These are phyloP conservation scores for Amaranthus tricolor DNA, from an alignment of 179 eudicot genomes.

Conservation along the genomic window DNA sequence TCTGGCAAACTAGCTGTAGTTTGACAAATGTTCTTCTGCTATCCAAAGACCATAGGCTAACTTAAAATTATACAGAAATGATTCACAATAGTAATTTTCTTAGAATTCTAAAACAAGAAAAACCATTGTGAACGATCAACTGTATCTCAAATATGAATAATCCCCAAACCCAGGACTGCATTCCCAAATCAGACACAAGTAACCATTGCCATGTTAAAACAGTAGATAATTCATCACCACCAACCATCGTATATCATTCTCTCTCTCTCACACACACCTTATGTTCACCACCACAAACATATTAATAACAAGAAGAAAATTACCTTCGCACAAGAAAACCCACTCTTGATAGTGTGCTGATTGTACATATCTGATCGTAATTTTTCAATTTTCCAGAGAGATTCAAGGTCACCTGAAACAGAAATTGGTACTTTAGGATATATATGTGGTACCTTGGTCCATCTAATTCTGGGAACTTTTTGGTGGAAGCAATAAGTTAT, in stretches of 20 bases:
- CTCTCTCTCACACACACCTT: not conserved
- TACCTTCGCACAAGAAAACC: constrained; percentile 92
- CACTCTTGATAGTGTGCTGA: constrained; percentile 65
- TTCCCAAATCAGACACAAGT: not conserved
- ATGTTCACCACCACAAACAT: not conserved
- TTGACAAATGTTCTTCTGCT: too few relatives aligned
- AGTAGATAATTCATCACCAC: not conserved
- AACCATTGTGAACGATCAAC: not conserved
- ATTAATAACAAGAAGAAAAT: not conserved
- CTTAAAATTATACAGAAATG: too few relatives aligned
- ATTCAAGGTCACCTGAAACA: constrained; percentile 67
- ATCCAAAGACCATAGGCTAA: too few relatives aligned
- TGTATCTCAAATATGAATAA: not conserved
- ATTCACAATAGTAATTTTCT: too few relatives aligned
- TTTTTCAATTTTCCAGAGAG: constrained; percentile 82
- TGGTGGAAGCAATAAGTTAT: not conserved
- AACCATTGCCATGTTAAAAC: too few relatives aligned
- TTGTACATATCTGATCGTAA: constrained; percentile 65
- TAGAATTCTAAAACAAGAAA: not conserved
- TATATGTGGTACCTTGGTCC: not conserved
- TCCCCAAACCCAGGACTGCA: not conserved
- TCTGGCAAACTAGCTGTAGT: too few relatives aligned
- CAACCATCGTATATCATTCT: not conserved
- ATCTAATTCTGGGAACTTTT: not conserved
- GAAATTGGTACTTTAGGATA: not conserved